Evolutionary conservation across 208 protist species (phyloP).

Genomic region (Sergeia podlipaevii): DNA sequence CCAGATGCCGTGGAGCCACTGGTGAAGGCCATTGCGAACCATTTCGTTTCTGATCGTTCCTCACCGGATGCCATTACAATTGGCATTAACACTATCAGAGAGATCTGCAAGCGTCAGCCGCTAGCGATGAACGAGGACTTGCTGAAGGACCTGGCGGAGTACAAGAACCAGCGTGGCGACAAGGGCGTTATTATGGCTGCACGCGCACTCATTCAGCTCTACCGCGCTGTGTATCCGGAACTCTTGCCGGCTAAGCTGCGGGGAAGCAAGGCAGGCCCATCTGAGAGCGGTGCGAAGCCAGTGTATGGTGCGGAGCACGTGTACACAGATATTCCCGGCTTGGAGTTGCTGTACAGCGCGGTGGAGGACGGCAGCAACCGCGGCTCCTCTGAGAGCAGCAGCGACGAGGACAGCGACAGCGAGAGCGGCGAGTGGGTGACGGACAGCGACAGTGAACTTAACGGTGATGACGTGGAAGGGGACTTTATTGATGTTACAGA

Average conservation of each 20-base stretch:
- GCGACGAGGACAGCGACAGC: constrained; percentile 22
- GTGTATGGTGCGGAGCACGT: constrained; percentile 69
- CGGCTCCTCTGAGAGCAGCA: constrained; percentile 7
- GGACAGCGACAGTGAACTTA: constrained; percentile 61
- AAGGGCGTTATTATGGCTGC: constrained; percentile 96
- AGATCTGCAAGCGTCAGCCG: constrained; percentile 95
- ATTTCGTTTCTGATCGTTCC: constrained; percentile 95
- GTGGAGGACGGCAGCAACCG: constrained; percentile 15
- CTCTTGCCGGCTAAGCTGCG: constrained; percentile 95
- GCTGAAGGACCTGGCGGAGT: constrained; percentile 93
- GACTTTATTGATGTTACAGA: constrained; percentile 63
- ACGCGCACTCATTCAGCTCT: constrained; percentile 94
- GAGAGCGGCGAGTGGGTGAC: constrained; percentile 64
- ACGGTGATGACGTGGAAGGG: constrained; percentile 69
- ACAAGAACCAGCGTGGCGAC: constrained; percentile 92
- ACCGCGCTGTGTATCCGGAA: constrained; percentile 92
- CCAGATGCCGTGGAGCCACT: constrained; percentile 93
- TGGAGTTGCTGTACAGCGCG: constrained; percentile 75
- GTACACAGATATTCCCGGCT: constrained; percentile 82
- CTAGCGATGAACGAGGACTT: constrained; percentile 93
- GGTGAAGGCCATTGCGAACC: constrained; percentile 93
- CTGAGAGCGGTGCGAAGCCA: constrained; percentile 23
- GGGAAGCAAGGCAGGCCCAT: constrained; percentile 42
- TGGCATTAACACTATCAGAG: constrained; percentile 96
- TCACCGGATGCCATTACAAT: constrained; percentile 93